Conservation (phyloP, 495 filamentous ascomycete species). For the Podospora tetraspora region DNA sequence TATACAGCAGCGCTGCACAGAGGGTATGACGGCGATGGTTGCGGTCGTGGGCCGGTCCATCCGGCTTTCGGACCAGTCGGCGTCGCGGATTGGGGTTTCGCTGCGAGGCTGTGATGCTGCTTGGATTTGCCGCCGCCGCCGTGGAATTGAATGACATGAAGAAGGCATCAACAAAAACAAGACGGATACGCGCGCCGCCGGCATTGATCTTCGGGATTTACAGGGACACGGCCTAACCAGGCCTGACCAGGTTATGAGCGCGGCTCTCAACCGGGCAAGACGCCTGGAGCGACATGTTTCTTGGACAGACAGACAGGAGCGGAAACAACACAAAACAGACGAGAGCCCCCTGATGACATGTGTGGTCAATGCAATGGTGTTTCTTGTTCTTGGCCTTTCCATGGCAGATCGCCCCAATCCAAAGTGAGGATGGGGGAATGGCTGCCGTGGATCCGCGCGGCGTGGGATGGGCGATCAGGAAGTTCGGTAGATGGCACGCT, state of each 20-base stretch:
- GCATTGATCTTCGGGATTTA: not conserved
- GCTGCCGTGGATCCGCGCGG: not conserved
- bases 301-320: not conserved
- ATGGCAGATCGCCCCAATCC: not conserved
- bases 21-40: not conserved
- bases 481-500: not conserved
- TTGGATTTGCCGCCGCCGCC: not conserved
- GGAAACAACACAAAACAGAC: not conserved
- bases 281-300: slow-evolving; percentile 5
- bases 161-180: not conserved
- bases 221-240: not conserved
- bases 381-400: not conserved
- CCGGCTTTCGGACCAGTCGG: not conserved
- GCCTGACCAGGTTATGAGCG: not conserved
- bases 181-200: not conserved
- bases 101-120: not conserved
- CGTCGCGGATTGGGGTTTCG: not conserved
- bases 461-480: not conserved
- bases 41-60: not conserved
- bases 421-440: not conserved
- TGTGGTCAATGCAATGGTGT: not conserved
- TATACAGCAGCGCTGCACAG: not conserved
- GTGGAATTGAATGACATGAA: not conserved
- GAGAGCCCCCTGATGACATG: slow-evolving; percentile 12
- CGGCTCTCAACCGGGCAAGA: not conserved